Conservation (phyloP, 108 stramenopile species). For the Discostella stelligeroides region DNA sequence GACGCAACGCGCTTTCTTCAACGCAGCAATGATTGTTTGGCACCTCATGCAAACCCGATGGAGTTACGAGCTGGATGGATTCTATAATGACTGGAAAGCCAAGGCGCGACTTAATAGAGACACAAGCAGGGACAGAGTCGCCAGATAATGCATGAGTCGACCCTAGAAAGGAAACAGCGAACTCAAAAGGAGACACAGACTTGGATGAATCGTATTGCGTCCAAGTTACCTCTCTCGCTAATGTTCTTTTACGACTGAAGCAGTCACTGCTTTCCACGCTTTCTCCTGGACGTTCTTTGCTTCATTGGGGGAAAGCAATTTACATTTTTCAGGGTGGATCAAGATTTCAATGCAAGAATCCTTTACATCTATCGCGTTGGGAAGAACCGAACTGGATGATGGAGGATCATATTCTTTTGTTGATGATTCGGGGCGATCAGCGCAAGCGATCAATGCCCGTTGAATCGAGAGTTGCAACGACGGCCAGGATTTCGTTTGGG, state of each 20-base stretch:
- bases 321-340: conserved; percentile 26
- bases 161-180: conserved; percentile 67
- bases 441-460: conserved; percentile 64
- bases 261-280: not conserved
- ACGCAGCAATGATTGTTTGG: conserved; percentile 20
- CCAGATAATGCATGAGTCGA: conserved; percentile 71
- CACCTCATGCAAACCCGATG: conserved; percentile 31
- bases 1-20: conserved; percentile 6
- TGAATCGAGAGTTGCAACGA: conserved; percentile 63
- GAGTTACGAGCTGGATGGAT: conserved; percentile 45
- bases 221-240: conserved; percentile 32
- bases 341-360: conserved; percentile 30
- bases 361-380: conserved; percentile 7
- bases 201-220: conserved; percentile 22
- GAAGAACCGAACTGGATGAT: conserved; percentile 13
- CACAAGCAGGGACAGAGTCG: conserved; percentile 58
- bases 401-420: conserved; percentile 3
- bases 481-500: conserved; percentile 62
- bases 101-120: conserved; percentile 72
- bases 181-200: conserved; percentile 66
- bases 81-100: conserved; percentile 59
- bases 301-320: conserved; percentile 23
- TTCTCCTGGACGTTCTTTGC: conserved; percentile 8
- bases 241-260: not conserved
- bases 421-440: conserved; percentile 38